Conservation (phyloP, 345 rosid genomes). For the Syzygium aromaticum region DNA sequence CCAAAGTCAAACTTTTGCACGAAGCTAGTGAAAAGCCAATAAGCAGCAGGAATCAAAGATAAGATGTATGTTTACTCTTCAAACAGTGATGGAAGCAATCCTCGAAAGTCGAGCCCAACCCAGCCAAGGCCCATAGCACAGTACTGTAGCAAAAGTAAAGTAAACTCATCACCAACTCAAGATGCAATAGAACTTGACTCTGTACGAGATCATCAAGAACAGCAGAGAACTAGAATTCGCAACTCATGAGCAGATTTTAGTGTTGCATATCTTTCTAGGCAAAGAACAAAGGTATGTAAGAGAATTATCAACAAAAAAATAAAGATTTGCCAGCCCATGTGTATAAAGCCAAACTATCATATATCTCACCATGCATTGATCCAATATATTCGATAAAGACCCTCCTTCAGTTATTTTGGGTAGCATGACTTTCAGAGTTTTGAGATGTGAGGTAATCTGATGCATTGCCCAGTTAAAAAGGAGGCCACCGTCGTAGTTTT, state of each 20-base stretch:
- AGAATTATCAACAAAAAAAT: not conserved
- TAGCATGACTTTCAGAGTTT: conserved; percentile 88
- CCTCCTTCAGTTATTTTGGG: conserved; percentile 97
- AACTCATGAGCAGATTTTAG: not conserved
- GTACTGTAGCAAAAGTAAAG: conserved; percentile 38
- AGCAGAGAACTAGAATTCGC: not conserved
- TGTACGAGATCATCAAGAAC: not conserved
- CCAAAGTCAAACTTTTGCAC: conserved; percentile 4
- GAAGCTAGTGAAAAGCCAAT: not conserved
- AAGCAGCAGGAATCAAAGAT: not conserved
- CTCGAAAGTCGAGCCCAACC: conserved; percentile 94
- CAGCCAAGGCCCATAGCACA: conserved; percentile 97
- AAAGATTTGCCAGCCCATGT: not conserved
- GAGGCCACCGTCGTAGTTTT: conserved; percentile 89
- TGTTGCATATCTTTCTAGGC: not conserved
- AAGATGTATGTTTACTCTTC: conserved; percentile 54
- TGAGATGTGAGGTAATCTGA: conserved; percentile 91
- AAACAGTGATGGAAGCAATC: conserved; percentile 88
- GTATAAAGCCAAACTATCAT: not conserved
- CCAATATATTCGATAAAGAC: conserved; percentile 85
- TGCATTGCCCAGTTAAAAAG: conserved; percentile 99
- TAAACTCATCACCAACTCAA: not conserved
- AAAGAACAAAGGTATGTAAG: not conserved
- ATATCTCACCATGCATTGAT: conserved; percentile 79
- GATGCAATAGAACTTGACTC: not conserved